These are phyloP conservation scores for Camelina sativa DNA, from an alignment of 345 rosid genomes.

Conservation along the genomic window DNA sequence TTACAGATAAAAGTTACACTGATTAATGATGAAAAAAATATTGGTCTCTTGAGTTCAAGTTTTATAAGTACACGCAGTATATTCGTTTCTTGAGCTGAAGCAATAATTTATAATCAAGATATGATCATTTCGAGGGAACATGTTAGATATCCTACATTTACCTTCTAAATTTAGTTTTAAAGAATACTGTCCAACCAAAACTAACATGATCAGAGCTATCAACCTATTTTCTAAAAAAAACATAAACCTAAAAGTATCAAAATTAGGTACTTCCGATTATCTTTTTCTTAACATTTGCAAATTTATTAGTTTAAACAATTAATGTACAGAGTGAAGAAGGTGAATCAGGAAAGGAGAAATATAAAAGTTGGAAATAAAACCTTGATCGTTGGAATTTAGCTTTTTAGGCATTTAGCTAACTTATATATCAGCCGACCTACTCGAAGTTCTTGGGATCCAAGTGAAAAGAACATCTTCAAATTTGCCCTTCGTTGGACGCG, in stretches of 20 bases:
- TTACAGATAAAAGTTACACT: not conserved
- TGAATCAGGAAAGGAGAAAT: not conserved
- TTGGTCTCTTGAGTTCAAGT: not conserved
- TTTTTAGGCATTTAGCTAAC: not conserved
- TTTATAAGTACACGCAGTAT: not conserved
- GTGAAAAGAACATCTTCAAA: not conserved
- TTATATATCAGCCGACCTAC: not conserved
- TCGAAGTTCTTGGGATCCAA: not conserved
- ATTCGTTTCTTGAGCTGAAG: not conserved
- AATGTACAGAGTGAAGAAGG: not conserved
- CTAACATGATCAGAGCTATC: not conserved
- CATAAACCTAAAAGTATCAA: not conserved
- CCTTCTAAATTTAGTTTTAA: not conserved
- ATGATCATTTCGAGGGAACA: not conserved
- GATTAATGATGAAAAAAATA: not conserved
- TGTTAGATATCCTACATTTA: not conserved
- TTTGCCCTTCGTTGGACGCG: conserved; percentile 5
- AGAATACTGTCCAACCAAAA: not conserved
- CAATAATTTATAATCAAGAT: not conserved
- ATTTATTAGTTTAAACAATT: not conserved
- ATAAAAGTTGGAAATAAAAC: not conserved
- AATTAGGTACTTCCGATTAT: not conserved
- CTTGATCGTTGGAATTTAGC: not conserved
- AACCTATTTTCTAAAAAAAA: not conserved
- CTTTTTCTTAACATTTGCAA: not conserved